These are phyloP conservation scores for Gossypium thurberi DNA, from an alignment of 345 rosid species.

Conservation along the genomic window DNA sequence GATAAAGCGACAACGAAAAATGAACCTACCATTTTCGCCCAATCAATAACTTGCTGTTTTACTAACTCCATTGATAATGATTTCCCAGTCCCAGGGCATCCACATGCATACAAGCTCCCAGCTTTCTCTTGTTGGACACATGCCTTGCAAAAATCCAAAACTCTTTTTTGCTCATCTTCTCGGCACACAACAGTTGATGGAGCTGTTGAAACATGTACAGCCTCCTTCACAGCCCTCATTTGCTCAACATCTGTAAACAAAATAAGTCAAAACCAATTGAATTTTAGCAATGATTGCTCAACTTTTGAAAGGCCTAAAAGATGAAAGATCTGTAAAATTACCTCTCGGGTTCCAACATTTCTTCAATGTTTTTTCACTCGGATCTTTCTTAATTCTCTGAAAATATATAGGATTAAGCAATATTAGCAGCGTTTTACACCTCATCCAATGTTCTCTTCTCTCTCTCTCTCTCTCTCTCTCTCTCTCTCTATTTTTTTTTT, in stretches of 20 bases:
- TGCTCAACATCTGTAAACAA: conserved; percentile 45
- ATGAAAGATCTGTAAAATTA: not conserved
- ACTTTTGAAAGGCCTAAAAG: not conserved
- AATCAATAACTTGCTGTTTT: conserved; percentile 41
- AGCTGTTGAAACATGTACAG: conserved; percentile 66
- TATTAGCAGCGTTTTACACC: not conserved
- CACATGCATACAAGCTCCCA: conserved; percentile 73
- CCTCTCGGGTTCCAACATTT: conserved; percentile 68
- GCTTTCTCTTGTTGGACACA: conserved; percentile 55
- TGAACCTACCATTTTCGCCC: conserved; percentile 52
- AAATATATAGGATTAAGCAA: not conserved
- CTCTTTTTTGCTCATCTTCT: conserved; percentile 58
- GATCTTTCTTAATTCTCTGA: conserved; percentile 29
- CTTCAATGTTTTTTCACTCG: conserved; percentile 13
- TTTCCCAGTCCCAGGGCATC: conserved; percentile 90
- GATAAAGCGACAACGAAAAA: not conserved
- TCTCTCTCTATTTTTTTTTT: not conserved
- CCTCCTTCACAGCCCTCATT: conserved; percentile 62
- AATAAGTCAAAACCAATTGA: conserved; percentile 1
- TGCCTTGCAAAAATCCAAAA: conserved; percentile 61
- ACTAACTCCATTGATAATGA: conserved; percentile 74
- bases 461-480: too few relatives aligned
- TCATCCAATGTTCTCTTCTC: not conserved
- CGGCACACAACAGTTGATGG: conserved; percentile 63
- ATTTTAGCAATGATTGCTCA: not conserved